Conservation (phyloP, 306 rosid genomes). For the Rubus parviflorus region DNA sequence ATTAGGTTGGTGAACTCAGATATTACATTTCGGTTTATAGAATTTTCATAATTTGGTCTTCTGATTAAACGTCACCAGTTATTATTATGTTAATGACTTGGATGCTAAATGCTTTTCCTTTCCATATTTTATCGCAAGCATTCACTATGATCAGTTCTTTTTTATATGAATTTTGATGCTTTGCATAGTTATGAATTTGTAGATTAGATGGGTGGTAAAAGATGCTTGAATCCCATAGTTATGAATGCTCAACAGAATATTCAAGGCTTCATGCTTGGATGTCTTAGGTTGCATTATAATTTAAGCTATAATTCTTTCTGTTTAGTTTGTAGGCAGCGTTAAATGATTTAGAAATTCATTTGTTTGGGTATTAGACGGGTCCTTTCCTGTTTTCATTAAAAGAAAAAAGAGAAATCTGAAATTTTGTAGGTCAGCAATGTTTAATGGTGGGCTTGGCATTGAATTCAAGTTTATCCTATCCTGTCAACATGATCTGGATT, state of each 20-base stretch:
- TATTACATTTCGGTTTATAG: background rate
- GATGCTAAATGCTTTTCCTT: background rate
- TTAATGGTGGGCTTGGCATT: background rate
- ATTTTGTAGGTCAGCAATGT: background rate
- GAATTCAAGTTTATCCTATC: background rate
- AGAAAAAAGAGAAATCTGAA: background rate
- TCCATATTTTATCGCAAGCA: background rate
- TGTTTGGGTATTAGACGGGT: background rate
- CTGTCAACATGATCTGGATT: background rate
- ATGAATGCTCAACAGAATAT: background rate
- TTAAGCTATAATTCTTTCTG: background rate
- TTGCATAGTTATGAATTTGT: background rate
- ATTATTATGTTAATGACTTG: too few species aligned
- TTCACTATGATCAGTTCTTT: background rate
- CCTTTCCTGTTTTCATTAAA: background rate
- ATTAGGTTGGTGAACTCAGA: background rate
- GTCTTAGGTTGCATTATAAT: background rate
- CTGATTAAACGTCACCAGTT: too few species aligned
- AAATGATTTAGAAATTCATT: background rate
- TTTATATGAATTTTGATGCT: background rate
- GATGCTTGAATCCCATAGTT: too few species aligned
- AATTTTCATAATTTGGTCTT: background rate
- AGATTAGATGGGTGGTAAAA: background rate
- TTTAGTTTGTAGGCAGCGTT: background rate
- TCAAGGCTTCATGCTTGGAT: background rate